A percentile compares a stretch with the other conserved stretches of the same genome.
Evolutionary conservation across 257 asterid genomes (phyloP).

Genomic region (Gardenia jasminoides): DNA sequence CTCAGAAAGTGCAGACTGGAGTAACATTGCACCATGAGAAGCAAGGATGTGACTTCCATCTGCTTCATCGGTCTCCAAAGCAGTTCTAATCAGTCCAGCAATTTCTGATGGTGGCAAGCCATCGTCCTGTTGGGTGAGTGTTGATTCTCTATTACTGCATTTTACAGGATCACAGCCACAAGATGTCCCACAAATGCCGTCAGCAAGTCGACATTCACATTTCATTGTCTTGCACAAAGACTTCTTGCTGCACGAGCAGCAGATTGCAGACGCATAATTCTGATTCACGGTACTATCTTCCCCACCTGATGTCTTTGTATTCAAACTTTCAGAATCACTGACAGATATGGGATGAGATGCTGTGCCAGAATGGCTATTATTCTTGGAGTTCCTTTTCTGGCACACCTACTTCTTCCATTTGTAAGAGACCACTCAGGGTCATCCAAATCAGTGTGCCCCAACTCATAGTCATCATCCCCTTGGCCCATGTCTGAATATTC

Average conservation of each 20-base stretch:
- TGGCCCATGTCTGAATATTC: slow-evolving; percentile 31
- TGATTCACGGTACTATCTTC: not conserved
- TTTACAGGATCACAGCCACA: slow-evolving; percentile 58
- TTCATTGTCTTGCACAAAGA: slow-evolving; percentile 72
- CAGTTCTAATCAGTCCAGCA: slow-evolving; percentile 22
- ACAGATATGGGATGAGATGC: not conserved
- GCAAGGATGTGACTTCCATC: slow-evolving; percentile 50
- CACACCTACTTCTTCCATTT: slow-evolving; percentile 36
- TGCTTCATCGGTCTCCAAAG: slow-evolving; percentile 35
- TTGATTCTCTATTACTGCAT: slow-evolving; percentile 59
- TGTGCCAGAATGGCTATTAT: slow-evolving; percentile 27
- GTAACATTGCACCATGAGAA: slow-evolving; percentile 81
- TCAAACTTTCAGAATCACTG: slow-evolving; percentile 15
- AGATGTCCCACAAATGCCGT: slow-evolving; percentile 43
- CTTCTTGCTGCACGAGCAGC: slow-evolving; percentile 70
- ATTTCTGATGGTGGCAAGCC: slow-evolving; percentile 24
- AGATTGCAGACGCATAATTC: slow-evolving; percentile 22
- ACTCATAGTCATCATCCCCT: slow-evolving; percentile 31
- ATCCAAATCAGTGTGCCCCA: slow-evolving; percentile 23
- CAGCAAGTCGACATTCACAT: slow-evolving; percentile 81
- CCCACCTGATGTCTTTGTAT: not conserved
- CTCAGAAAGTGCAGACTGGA: slow-evolving; percentile 75
- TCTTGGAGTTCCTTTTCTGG: slow-evolving; percentile 36
- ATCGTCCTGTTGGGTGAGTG: slow-evolving; percentile 12
- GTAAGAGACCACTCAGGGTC: slow-evolving; percentile 32